Conservation (phyloP, 2,329 filamentous ascomycete genomes). For the Gyromitra esculenta region DNA sequence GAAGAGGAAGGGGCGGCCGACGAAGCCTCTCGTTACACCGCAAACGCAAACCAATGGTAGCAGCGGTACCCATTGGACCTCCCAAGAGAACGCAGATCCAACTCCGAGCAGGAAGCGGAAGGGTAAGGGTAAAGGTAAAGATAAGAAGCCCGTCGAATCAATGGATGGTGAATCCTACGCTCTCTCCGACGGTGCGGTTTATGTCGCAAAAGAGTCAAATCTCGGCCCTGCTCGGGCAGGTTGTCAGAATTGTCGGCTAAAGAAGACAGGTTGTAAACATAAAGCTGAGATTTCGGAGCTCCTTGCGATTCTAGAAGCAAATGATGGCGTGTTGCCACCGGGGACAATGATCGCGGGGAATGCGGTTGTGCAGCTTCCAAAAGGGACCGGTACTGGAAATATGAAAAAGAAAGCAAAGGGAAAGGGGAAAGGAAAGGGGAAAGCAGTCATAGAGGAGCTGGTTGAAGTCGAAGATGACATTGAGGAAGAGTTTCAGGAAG, state of each 20-base stretch:
- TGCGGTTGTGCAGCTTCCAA: slow-evolving; percentile 29
- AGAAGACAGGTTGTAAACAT: slow-evolving; percentile 55
- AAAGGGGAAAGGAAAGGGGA: slow-evolving; percentile 30
- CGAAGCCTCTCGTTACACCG: slow-evolving; percentile 12
- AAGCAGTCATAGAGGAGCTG: slow-evolving; percentile 22
- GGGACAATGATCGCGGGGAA: slow-evolving; percentile 22
- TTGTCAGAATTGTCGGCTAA: slow-evolving; percentile 52
- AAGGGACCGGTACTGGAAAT: slow-evolving; percentile 13
- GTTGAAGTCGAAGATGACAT: slow-evolving; percentile 32
- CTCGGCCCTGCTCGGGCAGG: slow-evolving; percentile 53
- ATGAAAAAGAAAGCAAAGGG: slow-evolving; percentile 10
- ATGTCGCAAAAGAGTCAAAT: slow-evolving; percentile 53
- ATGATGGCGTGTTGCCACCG: slow-evolving; percentile 37
- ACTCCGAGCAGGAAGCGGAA: slow-evolving; percentile 30
- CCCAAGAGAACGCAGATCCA: background rate
- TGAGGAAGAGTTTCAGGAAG: slow-evolving; percentile 21
- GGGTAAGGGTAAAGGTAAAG: slow-evolving; percentile 32
- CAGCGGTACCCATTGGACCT: background rate
- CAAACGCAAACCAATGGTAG: slow-evolving; percentile 5
- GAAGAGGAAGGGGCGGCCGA: slow-evolving; percentile 40
- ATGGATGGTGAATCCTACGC: slow-evolving; percentile 50
- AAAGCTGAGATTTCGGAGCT: slow-evolving; percentile 54
- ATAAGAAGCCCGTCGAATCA: slow-evolving; percentile 12
- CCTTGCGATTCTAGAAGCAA: slow-evolving; percentile 42
- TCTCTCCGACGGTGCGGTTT: slow-evolving; percentile 52